phyloP scores from a whole-genome alignment of 805 yeast species.

The Teunomyces gatunensis region DNA sequence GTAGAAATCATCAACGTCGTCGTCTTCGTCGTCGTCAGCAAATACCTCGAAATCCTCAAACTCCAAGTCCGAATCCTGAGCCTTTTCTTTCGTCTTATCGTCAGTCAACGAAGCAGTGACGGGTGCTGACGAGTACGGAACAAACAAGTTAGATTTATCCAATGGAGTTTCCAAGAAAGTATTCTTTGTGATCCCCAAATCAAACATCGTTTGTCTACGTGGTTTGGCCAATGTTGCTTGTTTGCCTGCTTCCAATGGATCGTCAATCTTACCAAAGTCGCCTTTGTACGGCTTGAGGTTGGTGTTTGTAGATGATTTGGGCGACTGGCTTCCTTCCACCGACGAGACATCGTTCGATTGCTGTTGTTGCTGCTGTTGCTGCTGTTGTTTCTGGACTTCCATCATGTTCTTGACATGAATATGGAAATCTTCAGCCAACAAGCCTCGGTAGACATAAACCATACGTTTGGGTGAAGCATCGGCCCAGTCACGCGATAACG shows the following conservation, averaged over 20 bases:
- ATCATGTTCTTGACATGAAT: conserved; percentile 65
- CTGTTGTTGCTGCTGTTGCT: conserved; percentile 31
- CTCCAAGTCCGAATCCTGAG: conserved; percentile 40
- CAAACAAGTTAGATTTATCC: conserved; percentile 45
- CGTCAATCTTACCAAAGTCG: conserved; percentile 13
- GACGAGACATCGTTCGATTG: conserved; percentile 4
- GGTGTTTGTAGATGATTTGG: conserved; percentile 1
- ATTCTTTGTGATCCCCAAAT: conserved; percentile 44
- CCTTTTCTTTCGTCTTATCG: conserved; percentile 5
- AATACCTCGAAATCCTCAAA: conserved; percentile 51
- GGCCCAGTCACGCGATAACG: conserved; percentile 85
- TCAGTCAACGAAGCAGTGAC: conserved; percentile 65
- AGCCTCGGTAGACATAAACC: conserved; percentile 84
- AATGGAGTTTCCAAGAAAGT: conserved; percentile 42
- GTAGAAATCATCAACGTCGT: conserved; percentile 27
- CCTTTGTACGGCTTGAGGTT: conserved; percentile 5
- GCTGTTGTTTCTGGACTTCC: conserved; percentile 44
- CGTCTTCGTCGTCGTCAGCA: conserved; percentile 34
- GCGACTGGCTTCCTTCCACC: conserved; percentile 6
- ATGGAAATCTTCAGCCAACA: conserved; percentile 71
- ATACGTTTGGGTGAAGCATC: conserved; percentile 85
- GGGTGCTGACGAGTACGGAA: conserved; percentile 75
- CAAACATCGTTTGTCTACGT: conserved; percentile 54
- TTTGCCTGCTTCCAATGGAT: conserved; percentile 36
- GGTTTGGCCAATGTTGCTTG: conserved; percentile 35